Evolutionary conservation across 345 rosid species (phyloP), one percentile per base, ranked within the genome.

Genomic region (Combretum micranthum): DNA sequence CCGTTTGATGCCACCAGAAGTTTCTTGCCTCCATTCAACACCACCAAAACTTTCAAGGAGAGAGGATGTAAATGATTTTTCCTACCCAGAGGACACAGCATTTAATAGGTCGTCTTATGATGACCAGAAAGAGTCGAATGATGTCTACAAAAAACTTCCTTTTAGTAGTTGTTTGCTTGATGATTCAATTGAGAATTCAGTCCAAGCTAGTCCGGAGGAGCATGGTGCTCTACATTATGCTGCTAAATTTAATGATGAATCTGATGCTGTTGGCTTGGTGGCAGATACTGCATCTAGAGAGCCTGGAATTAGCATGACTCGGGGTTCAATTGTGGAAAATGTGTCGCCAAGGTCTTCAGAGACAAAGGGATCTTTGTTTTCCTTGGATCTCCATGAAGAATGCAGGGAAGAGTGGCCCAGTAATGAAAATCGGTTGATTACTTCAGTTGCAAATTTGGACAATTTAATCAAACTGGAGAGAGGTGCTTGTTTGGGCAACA

Each of bases 1-100:
- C 71, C 80, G 59, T 47, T 69, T 68, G 62, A 75, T 76, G 21
- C 61, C 77, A 20, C 65, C 67, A 59, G 84, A 60, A 5, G 64
- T 68, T 67, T 20, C 47, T 63, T 66, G 73, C 49, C 62, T 55
- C 32, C 70, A 73, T 54, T 80, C 65, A 46, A 65, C 63, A 32
- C 10, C 39, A 32, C 39, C 39, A 4, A 32, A 11, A 32, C 5
- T 50, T 56, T 14, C 15, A 2, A 0, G 60, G 54, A 73, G 53
- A 46, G 70, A 62, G 21, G 64, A 68, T 46, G 56, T 44, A 48
- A 37, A 57, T 52, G n/a, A 20, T 7, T 25, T 56, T 8, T 26
- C 64, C 20, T 67, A 47, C 63, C 62, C 73, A 39, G 65, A 70
- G 58, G 45, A 55, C 63, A 64, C 71, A 58, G 77, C 73, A 44